Base-by-base conservation (phyloP, 2,329 filamentous ascomycete species). In the Geosmithia morbida region DNA sequence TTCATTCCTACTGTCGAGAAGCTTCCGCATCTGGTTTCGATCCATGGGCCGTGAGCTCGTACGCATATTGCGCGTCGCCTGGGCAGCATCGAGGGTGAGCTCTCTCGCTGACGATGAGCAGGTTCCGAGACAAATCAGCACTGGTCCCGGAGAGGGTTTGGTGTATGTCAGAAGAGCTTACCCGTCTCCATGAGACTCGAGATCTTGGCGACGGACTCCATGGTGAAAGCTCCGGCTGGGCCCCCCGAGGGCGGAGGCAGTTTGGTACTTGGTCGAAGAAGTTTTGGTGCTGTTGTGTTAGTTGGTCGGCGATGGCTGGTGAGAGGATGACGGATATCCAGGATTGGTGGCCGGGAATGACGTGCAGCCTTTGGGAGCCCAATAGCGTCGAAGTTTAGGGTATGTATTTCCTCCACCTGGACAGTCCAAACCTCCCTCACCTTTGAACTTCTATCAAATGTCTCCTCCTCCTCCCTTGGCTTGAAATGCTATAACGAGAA, bases 181-280 rank as follows among this genome's bases (percentile, higher is more conserved):
- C 90, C 88, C 67, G 85, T 92, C 72, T 97, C 92, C 65, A 98
- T 82, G 68, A 97, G 79, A 63, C 81, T 87, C 56, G 89, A 94
- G 66, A 98, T 94, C 59, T 86, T 79, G 53, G 90, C 88, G 61
- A 97, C 88, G 19, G 90, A 94, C 77, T 98, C 92, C 92, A 98
- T 98, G 49, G 50, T 58, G 54, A 54, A 20, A 33, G 54, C 50
- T 51, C 50, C 51, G 51, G 49, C 41, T 30, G 45, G 33, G 33
- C 11, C 33, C 5, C 33, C 46, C 43, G 14, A 8, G 37, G 16
- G 43, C n/a, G 2, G 30, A 41, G 17, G 40, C 16, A 5, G 41
- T 17, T 30, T 29, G 40, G 41, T 41, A n/a, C 20, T 22, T 22
- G 19, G 19, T 43, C 18, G 20, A 19, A 19, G 29, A 26, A 33